phyloP scores from a whole-genome alignment of 805 yeast species.

The Cyberlindnera euphorbiae region DNA sequence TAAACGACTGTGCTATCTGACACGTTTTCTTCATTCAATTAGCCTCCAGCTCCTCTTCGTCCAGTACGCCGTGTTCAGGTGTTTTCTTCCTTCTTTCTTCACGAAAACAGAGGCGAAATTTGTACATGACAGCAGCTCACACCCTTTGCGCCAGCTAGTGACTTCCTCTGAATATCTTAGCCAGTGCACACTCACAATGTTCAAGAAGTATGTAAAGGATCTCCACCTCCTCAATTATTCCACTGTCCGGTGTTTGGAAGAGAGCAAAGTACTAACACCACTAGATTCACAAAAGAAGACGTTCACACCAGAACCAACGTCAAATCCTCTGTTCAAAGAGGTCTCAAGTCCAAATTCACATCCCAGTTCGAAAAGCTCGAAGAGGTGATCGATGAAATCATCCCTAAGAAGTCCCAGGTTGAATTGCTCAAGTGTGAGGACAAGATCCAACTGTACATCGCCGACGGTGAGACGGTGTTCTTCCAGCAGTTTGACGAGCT shows the following conservation, averaged over 20 bases:
- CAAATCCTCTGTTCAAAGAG: slow-evolving; percentile 91
- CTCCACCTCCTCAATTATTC: neutral
- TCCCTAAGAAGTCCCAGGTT: slow-evolving; percentile 86
- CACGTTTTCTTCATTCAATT: too few species aligned
- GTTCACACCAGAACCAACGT: slow-evolving; percentile 87
- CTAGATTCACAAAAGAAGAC: slow-evolving; percentile 77
- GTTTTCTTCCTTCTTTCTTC: too few species aligned
- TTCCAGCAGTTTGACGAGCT: slow-evolving; percentile 79
- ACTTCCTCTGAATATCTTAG: too few species aligned
- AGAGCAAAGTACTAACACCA: too few species aligned
- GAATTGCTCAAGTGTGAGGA: slow-evolving; percentile 85
- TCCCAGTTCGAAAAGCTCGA: slow-evolving; percentile 72
- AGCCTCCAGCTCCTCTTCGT: too few species aligned
- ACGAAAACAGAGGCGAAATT: too few species aligned
- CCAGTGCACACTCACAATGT: too few species aligned
- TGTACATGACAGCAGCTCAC: too few species aligned
- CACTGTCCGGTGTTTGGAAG: too few species aligned
- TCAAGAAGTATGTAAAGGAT: slow-evolving; percentile 34
- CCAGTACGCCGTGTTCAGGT: too few species aligned
- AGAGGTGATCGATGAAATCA: slow-evolving; percentile 68
- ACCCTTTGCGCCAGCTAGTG: too few species aligned
- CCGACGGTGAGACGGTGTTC: slow-evolving; percentile 69
- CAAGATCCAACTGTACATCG: slow-evolving; percentile 69
- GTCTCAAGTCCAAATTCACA: slow-evolving; percentile 70
- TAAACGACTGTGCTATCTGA: too few species aligned